Evolutionary conservation across 352 stramenopile genomes (phyloP).

Genomic region (Albugo candida): DNA sequence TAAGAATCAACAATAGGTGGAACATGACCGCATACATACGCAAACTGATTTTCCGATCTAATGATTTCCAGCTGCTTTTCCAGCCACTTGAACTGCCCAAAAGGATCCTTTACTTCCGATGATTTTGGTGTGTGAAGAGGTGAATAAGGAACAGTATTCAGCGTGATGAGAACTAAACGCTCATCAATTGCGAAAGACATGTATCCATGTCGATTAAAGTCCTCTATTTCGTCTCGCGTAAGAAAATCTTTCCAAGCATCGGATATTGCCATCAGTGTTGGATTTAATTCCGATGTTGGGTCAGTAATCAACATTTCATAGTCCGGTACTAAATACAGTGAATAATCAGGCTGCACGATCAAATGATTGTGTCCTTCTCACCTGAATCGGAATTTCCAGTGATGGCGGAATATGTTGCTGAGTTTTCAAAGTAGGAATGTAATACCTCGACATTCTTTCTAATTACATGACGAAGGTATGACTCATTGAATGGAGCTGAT

Average conservation of each 20-base stretch:
- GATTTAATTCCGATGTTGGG: slow-evolving; percentile 21
- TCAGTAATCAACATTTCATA: slow-evolving; percentile 66
- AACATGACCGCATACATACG: slow-evolving; percentile 83
- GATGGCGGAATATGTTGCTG: neutral
- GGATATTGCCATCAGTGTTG: slow-evolving; percentile 32
- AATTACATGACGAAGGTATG: slow-evolving; percentile 36
- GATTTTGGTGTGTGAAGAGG: slow-evolving; percentile 58
- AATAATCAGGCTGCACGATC: too few species aligned
- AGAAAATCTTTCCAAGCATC: slow-evolving; percentile 29
- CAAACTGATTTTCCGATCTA: slow-evolving; percentile 19
- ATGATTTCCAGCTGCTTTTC: slow-evolving; percentile 40
- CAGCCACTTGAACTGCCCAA: slow-evolving; percentile 83
- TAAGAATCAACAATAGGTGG: slow-evolving; percentile 80
- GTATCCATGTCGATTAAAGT: slow-evolving; percentile 38
- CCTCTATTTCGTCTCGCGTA: slow-evolving; percentile 23
- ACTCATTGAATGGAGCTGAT: too few species aligned
- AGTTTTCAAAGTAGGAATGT: slow-evolving; percentile 62
- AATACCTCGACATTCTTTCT: slow-evolving; percentile 42
- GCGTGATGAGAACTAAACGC: slow-evolving; percentile 37
- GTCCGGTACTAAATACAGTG: too few species aligned
- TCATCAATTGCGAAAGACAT: slow-evolving; percentile 40
- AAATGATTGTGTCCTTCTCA: too few species aligned
- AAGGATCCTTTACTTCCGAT: slow-evolving; percentile 54
- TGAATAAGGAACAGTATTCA: slow-evolving; percentile 73
- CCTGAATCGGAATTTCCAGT: too few species aligned